phyloP scores from a whole-genome alignment of 441 rosid species.

The Croton laevigatus region DNA sequence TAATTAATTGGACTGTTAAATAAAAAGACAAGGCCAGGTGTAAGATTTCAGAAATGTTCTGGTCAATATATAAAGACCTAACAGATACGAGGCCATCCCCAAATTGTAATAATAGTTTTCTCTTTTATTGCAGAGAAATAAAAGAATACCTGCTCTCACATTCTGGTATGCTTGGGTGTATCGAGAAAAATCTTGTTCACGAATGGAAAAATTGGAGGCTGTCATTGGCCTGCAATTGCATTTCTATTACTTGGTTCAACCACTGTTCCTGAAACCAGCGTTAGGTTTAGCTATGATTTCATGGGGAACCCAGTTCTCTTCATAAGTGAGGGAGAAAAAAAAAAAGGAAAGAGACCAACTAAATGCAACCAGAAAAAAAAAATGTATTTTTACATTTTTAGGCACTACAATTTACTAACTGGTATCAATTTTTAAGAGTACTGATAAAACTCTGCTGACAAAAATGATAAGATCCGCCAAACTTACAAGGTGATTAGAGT shows the following conservation, averaged over 20 bases:
- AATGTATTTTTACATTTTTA: neutral
- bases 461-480: neutral
- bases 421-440: neutral
- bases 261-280: slow-evolving; percentile 8
- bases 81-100: too few species aligned
- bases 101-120: too few species aligned
- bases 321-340: too few species aligned
- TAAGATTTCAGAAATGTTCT: too few species aligned
- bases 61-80: neutral
- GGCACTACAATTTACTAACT: neutral
- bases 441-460: neutral
- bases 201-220: neutral
- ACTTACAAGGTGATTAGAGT: slow-evolving; percentile 29
- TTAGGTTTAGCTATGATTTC: neutral
- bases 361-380: neutral
- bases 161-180: neutral
- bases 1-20: neutral
- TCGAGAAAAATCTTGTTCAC: neutral
- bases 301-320: neutral
- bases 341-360: neutral
- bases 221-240: neutral
- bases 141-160: neutral
- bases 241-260: slow-evolving; percentile 13
- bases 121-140: neutral
- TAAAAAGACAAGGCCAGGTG: neutral